Evolutionary conservation across 768 basidiomycete species (phyloP).

Genomic region (Collybia mongolica): DNA sequence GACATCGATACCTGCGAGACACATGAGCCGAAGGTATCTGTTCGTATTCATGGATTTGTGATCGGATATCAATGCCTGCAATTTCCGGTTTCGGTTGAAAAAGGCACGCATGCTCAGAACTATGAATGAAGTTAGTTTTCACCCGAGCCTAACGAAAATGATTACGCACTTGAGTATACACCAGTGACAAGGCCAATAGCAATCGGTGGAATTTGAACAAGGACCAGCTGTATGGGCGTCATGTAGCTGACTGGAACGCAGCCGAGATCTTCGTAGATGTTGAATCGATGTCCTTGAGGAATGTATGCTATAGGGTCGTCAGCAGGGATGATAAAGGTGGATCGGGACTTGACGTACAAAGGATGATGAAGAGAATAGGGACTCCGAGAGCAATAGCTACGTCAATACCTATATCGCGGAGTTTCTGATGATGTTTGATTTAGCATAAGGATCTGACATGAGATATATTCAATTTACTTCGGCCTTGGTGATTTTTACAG

Average conservation of each 20-base stretch:
- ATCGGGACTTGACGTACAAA: background rate
- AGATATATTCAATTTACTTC: background rate
- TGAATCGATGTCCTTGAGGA: background rate
- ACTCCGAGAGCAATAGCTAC: slow-evolving; percentile 2
- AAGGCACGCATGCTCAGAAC: slow-evolving; percentile 2
- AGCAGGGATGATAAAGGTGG: background rate
- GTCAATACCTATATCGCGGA: background rate
- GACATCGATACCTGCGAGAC: background rate
- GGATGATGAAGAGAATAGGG: background rate
- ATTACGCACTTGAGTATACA: background rate
- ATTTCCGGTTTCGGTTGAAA: background rate
- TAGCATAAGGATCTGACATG: background rate
- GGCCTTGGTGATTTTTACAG: background rate
- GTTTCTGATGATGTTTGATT: background rate
- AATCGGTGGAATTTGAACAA: background rate
- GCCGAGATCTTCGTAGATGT: slow-evolving; percentile 1
- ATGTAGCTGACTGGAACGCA: background rate
- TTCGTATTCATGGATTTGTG: background rate
- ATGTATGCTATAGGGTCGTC: slow-evolving; percentile 1
- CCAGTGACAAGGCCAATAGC: background rate
- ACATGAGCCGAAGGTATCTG: slow-evolving; percentile 2
- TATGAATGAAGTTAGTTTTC: background rate
- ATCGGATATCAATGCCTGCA: background rate
- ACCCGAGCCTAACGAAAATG: background rate
- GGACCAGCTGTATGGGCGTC: background rate